Conservation (phyloP, 208 protist species). For the Polymyxa betae region DNA sequence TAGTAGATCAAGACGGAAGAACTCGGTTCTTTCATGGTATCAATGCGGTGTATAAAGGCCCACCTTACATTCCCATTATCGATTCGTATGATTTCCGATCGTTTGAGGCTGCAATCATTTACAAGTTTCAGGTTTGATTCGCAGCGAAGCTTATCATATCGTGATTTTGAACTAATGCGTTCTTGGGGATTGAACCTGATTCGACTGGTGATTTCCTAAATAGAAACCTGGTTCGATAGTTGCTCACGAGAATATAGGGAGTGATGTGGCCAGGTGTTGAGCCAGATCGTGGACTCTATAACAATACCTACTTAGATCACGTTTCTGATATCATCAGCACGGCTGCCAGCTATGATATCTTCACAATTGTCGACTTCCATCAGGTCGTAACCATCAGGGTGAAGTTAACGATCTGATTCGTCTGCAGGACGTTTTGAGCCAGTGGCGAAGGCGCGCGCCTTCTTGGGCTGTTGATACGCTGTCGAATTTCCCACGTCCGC, state of each 20-base stretch:
- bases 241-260: constrained; percentile 57
- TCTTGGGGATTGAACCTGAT: not conserved
- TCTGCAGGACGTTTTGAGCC: not conserved
- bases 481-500: not conserved
- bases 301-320: constrained; percentile 4
- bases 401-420: not conserved
- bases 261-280: constrained; percentile 61
- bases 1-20: constrained; percentile 7
- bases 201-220: not conserved
- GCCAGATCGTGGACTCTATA: constrained; percentile 24
- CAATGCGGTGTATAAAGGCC: constrained; percentile 42
- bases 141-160: not conserved
- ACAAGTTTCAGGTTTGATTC: not conserved
- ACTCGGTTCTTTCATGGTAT: constrained; percentile 42
- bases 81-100: not conserved
- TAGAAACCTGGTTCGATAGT: not conserved
- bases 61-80: constrained; percentile 23
- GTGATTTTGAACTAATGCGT: not conserved
- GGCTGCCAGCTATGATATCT: not conserved
- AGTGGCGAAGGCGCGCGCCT: not conserved
- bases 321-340: not conserved
- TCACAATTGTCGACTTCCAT: not conserved
- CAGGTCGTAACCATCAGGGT: not conserved
- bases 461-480: not conserved
- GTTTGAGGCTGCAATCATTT: not conserved